Percentiles rank a stretch among this genome's conserved stretches.
Conservation (phyloP, 768 basidiomycete species). For the Mycena epipterygia region DNA sequence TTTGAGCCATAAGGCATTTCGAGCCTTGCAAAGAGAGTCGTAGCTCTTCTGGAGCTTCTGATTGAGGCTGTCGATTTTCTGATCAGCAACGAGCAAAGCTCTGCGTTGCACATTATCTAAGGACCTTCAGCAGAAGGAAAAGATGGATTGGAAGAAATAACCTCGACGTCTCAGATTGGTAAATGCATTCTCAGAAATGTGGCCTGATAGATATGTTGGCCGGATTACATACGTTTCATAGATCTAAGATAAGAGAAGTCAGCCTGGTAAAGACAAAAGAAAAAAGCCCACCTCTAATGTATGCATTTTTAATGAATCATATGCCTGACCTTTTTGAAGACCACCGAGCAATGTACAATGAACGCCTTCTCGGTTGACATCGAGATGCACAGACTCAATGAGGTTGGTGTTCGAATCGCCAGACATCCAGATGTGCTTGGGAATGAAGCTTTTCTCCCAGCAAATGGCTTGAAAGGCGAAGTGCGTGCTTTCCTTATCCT, state of each 20-base stretch:
- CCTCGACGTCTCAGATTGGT: neutral
- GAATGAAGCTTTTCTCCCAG: conserved; percentile 1
- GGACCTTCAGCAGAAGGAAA: too few relatives aligned
- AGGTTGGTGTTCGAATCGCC: neutral
- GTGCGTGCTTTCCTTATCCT: neutral
- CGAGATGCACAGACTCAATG: neutral
- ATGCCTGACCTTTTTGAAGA: neutral
- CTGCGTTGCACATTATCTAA: too few relatives aligned
- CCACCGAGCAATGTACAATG: conserved; percentile 3
- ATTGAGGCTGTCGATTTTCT: too few relatives aligned
- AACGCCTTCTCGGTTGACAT: conserved; percentile 3
- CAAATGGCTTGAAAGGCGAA: neutral
- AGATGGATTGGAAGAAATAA: too few relatives aligned
- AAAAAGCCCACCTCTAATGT: neutral
- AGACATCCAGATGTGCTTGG: neutral
- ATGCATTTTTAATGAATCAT: neutral
- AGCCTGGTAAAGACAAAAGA: neutral
- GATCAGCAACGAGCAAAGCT: too few relatives aligned
- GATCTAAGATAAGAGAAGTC: neutral
- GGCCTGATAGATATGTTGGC: neutral
- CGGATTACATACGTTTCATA: neutral
- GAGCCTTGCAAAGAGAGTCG: too few relatives aligned
- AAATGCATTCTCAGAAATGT: conserved; percentile 6
- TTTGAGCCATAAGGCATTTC: too few relatives aligned
- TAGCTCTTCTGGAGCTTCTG: too few relatives aligned